Base-by-base conservation (phyloP, 495 filamentous ascomycete species). In the Bombardia bombarda region DNA sequence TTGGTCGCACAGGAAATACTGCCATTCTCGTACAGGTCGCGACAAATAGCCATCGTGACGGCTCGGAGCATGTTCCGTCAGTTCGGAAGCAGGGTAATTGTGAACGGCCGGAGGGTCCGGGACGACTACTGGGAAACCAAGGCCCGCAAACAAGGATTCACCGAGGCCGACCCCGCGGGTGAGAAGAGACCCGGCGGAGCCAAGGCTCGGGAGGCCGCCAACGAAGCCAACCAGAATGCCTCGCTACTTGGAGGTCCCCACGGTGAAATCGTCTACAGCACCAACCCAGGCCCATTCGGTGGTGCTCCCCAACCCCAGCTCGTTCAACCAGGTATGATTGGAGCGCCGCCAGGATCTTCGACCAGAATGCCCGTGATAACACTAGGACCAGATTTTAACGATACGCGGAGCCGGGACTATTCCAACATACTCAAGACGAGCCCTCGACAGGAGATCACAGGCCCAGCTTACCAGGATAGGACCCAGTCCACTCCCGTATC, bases 101-200 rank as follows among this genome's bases (percentile, higher is more conserved):
- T 83, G 4, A 83, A 86, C 55, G 92, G 92, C 10, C 73, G 90
- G 46, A 78, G 93, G 9, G 92, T 99, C 25, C 82, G 90, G 23
- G 92, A 99, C 65, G 92, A 99, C 60, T 97, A 99, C 58, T 97
- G 92, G 92, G 92, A 97, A 55, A 83, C 78, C 55, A 99, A 97
- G 66, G 92, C 92, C 3, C 76, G 83, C 28, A 99, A 97, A 61
- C 92, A 99, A 58, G 92, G 92, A 14, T 99, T 99, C 55, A 99
- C 92, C 0, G 92, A 99, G 58, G 90, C 93, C 32, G 92, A 99
- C 60, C 74, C 89, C 34, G 92, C 92, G 3, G 93, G 92, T 7
- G 92, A 99, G 61, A 99, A 99, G 67, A 78, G 92, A 46, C 92
- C 92, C 7, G 92, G 93, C 16, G 88, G 84, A 31, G 78, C 87